phyloP scores from a whole-genome alignment of 345 rosid genomes.

The Microcos paniculata region DNA sequence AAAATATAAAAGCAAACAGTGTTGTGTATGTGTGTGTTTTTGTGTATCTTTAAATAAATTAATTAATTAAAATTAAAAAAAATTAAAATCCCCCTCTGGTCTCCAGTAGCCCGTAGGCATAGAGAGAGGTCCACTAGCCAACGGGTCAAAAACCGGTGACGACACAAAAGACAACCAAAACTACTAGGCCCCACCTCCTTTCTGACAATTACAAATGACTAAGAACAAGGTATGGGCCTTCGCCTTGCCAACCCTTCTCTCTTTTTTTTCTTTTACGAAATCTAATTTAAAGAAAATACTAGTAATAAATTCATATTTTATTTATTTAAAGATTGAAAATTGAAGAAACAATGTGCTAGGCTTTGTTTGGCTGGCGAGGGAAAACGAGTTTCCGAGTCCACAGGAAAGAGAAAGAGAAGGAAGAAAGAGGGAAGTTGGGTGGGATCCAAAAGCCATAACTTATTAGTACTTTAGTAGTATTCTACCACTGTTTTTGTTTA shows the following conservation, averaged over 20 bases:
- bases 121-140: not conserved
- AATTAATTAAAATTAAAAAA: not conserved
- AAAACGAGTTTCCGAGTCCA: constrained; percentile 7
- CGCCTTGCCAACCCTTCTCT: not conserved
- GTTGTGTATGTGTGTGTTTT: not conserved
- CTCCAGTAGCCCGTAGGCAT: not conserved
- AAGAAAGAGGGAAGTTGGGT: not conserved
- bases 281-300: too few species aligned
- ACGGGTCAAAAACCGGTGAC: constrained; percentile 19
- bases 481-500: too few species aligned
- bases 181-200: not conserved
- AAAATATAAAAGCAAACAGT: too few species aligned
- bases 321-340: too few species aligned
- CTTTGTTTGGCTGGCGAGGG: not conserved
- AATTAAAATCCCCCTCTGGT: too few species aligned
- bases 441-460: constrained; percentile 7
- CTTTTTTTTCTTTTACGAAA: too few species aligned
- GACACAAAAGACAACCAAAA: not conserved
- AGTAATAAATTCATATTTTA: too few species aligned
- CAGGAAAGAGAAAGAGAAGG: not conserved
- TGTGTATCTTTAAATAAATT: too few species aligned
- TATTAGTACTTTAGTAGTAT: too few species aligned
- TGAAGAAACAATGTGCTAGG: too few species aligned
- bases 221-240: not conserved
- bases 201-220: not conserved